phyloP scores from a whole-genome alignment of 108 stramenopile genomes.

The Discostella pseudostelligera region DNA sequence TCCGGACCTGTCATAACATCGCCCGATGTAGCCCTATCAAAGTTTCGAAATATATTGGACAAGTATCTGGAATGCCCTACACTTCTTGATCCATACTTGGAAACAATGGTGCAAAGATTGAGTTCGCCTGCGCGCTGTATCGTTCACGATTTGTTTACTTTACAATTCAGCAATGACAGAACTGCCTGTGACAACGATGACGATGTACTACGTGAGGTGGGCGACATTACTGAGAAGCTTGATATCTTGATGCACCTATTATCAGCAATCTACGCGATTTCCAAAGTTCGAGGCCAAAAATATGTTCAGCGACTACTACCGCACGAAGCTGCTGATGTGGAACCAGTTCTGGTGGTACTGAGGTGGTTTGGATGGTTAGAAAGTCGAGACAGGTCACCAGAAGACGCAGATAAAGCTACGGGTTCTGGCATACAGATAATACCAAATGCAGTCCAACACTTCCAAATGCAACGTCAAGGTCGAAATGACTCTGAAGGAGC shows the following conservation, averaged over 20 bases:
- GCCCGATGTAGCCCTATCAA: slow-evolving; percentile 39
- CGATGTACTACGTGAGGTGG: slow-evolving; percentile 2
- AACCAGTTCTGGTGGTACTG: slow-evolving; percentile 76
- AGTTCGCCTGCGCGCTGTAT: slow-evolving; percentile 38
- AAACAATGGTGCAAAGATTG: slow-evolving; percentile 59
- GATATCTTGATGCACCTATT: slow-evolving; percentile 56
- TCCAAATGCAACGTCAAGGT: slow-evolving; percentile 32
- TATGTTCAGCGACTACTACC: slow-evolving; percentile 84
- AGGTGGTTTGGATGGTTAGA: slow-evolving; percentile 50
- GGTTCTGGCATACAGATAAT: slow-evolving; percentile 4
- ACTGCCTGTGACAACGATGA: slow-evolving; percentile 14
- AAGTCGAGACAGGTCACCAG: slow-evolving; percentile 1
- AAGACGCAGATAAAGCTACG: not conserved
- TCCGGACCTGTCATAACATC: not conserved
- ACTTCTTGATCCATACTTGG: slow-evolving; percentile 84
- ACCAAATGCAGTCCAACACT: slow-evolving; percentile 16
- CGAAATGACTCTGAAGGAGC: slow-evolving; percentile 32
- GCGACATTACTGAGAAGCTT: slow-evolving; percentile 25
- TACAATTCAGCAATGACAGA: slow-evolving; percentile 19
- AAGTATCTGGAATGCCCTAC: slow-evolving; percentile 95
- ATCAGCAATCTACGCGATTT: slow-evolving; percentile 85
- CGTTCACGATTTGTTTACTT: slow-evolving; percentile 41
- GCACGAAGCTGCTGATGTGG: slow-evolving; percentile 90
- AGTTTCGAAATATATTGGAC: slow-evolving; percentile 70
- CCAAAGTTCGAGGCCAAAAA: slow-evolving; percentile 93